Conservation (phyloP, 306 rosid species). For the Styphnolobium japonicum region DNA sequence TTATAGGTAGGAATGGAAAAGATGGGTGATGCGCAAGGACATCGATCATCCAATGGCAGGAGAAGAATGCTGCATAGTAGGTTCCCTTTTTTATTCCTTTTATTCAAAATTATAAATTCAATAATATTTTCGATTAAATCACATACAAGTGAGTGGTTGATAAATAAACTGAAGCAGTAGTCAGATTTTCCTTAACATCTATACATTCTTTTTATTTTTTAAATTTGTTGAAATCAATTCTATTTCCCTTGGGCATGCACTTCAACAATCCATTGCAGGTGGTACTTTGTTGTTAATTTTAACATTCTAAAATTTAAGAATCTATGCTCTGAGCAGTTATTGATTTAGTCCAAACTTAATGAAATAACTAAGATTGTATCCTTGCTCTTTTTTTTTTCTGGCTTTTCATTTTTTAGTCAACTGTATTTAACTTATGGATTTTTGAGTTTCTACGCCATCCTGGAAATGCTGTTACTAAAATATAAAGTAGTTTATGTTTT, state of each 20-base stretch:
- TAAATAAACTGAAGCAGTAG: conserved; percentile 9
- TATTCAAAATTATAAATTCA: conserved; percentile 19
- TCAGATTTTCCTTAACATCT: neutral
- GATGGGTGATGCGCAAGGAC: conserved; percentile 79
- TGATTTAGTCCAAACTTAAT: neutral
- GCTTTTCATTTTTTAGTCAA: neutral
- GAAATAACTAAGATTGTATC: neutral
- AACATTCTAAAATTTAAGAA: neutral
- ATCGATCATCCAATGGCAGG: conserved; percentile 55
- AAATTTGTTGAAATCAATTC: neutral
- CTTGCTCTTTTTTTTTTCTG: neutral
- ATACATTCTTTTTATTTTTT: neutral
- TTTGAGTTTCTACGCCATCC: neutral
- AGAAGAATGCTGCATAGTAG: conserved; percentile 61
- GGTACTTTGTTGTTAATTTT: neutral
- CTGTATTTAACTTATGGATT: neutral
- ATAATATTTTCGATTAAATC: conserved; percentile 12
- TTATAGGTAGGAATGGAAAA: conserved; percentile 88
- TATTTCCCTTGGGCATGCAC: neutral
- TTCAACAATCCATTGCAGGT: neutral
- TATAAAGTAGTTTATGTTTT: neutral
- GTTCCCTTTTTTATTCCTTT: conserved; percentile 54
- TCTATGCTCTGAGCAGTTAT: neutral
- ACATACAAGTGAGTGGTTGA: conserved; percentile 9
- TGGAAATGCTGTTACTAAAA: neutral